Conservation (phyloP, 2,329 filamentous ascomycete species). For the Nakataea oryzae region DNA sequence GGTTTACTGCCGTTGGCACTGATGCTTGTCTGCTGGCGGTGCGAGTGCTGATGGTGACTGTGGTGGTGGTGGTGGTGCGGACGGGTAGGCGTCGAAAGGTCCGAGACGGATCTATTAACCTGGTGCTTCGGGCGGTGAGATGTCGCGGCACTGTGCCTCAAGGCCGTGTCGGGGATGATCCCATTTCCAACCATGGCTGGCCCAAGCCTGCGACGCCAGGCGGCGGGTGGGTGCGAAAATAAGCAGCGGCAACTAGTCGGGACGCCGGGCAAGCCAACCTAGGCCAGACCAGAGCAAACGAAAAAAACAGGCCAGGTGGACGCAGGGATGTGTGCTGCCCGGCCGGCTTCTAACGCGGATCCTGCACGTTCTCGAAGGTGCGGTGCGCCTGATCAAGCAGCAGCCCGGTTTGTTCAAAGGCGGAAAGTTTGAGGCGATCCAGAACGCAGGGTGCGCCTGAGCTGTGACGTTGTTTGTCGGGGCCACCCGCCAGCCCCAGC, state of each 20-base stretch:
- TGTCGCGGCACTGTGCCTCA: constrained; percentile 12
- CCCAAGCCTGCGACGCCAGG: neutral
- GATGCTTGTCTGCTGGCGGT: constrained; percentile 6
- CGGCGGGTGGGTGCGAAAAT: neutral
- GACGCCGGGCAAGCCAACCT: too few relatives aligned
- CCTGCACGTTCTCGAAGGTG: neutral
- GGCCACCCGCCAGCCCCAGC: neutral
- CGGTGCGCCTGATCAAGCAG: neutral
- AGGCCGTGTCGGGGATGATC: neutral
- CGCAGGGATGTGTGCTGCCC: neutral
- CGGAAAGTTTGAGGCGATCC: neutral
- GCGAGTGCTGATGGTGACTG: neutral
- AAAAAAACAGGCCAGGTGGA: neutral
- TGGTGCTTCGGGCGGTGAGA: constrained; percentile 35
- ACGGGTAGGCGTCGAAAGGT: constrained; percentile 36
- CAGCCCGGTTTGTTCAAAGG: neutral
- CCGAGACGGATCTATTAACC: constrained; percentile 44
- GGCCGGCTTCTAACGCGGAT: neutral
- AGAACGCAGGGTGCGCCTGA: neutral
- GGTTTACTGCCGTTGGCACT: constrained; percentile 1
- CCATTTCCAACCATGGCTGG: neutral
- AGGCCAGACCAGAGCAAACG: neutral
- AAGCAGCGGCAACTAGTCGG: neutral
- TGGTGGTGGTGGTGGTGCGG: constrained; percentile 24
- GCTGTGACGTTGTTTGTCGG: neutral